Evolutionary conservation across 2,329 filamentous ascomycete species (phyloP).

Genomic region (Aspergillus vadensis): DNA sequence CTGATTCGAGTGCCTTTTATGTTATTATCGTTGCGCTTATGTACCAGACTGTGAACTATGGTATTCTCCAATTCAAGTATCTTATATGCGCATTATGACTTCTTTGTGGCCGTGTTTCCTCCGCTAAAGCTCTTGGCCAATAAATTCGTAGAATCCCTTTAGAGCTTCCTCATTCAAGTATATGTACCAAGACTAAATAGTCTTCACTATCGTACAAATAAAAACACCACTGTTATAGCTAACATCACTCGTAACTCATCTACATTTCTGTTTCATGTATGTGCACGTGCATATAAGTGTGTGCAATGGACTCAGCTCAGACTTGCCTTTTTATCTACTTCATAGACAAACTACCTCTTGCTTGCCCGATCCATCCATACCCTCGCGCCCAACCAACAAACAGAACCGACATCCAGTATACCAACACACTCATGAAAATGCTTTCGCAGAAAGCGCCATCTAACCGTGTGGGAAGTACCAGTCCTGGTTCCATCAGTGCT

Average conservation of each 20-base stretch:
- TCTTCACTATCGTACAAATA: not conserved
- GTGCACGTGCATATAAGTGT: not conserved
- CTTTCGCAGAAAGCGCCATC: not conserved
- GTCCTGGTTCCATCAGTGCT: constrained; percentile 8
- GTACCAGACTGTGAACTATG: constrained; percentile 15
- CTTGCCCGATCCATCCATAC: not conserved
- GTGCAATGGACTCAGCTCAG: constrained; percentile 32
- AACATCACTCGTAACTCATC: not conserved
- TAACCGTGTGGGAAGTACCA: constrained; percentile 17
- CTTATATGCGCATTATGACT: not conserved
- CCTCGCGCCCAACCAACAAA: not conserved
- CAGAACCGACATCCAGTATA: not conserved
- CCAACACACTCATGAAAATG: not conserved
- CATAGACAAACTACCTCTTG: constrained; percentile 15
- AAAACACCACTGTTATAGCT: not conserved
- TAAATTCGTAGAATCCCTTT: no score
- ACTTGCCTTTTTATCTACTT: constrained; percentile 38
- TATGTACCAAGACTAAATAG: not conserved
- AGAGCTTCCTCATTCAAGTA: no score
- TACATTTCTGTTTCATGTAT: not conserved
- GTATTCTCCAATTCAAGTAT: not conserved
- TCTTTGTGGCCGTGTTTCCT: not conserved
- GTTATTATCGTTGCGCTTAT: constrained; percentile 3
- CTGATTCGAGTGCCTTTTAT: constrained; percentile 5
- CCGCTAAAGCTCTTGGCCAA: no score